Percentiles rank a stretch among this genome's conserved stretches.
phyloP scores from a whole-genome alignment of 1,284 basidiomycete genomes.

The Kalmanozyma brasiliensis region DNA sequence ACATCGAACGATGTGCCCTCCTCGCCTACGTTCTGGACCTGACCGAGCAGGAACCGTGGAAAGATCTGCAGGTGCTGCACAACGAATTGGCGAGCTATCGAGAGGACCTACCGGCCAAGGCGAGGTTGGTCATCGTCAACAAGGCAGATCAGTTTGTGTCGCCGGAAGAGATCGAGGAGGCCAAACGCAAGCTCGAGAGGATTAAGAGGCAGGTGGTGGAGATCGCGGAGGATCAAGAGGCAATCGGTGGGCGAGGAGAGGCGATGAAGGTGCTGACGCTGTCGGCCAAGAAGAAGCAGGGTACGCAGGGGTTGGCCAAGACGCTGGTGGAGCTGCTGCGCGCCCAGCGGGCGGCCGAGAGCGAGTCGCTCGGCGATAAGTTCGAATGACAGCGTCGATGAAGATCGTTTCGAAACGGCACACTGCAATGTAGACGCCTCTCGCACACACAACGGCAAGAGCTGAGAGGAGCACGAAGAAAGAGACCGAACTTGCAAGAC shows the following conservation, averaged over 20 bases:
- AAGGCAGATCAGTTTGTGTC: slow-evolving; percentile 77
- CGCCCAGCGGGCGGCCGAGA: slow-evolving; percentile 12
- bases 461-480: too few relatives aligned
- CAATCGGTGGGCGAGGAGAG: background rate
- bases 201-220: slow-evolving; percentile 10
- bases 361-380: too few relatives aligned
- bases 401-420: too few relatives aligned
- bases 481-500: background rate
- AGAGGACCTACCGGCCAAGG: slow-evolving; percentile 76
- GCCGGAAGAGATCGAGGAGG: slow-evolving; percentile 14
- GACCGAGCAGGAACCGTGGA: slow-evolving; percentile 72
- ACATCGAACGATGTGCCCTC: slow-evolving; percentile 89
- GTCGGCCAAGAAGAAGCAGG: slow-evolving; percentile 49
- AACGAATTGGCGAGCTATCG: slow-evolving; percentile 86
- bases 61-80: slow-evolving; percentile 78
- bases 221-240: slow-evolving; percentile 24
- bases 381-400: too few relatives aligned
- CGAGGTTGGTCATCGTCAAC: slow-evolving; percentile 81
- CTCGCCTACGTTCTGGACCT: slow-evolving; percentile 94
- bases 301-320: slow-evolving; percentile 34
- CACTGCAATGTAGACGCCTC: too few relatives aligned
- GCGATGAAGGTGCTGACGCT: slow-evolving; percentile 33
- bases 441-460: too few relatives aligned
- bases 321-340: slow-evolving; percentile 33
- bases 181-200: slow-evolving; percentile 30